Conservation (phyloP, 2,329 filamentous ascomycete genomes). For the Nothopassalora personata region DNA sequence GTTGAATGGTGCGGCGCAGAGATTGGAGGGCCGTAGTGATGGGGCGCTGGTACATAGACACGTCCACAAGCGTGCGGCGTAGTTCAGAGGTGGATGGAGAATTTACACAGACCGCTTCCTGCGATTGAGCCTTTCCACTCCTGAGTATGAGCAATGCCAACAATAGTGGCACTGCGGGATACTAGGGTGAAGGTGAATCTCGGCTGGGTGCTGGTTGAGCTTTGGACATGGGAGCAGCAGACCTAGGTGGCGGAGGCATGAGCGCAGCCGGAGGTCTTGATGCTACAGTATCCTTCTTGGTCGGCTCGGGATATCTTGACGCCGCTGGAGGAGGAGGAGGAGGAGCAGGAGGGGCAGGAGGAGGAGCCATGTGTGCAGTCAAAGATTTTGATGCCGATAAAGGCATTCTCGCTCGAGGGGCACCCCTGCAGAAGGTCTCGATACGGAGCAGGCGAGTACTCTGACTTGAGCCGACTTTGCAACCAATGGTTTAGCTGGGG, state of each 20-base stretch:
- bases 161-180: not conserved
- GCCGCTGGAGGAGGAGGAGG: not conserved
- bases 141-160: not conserved
- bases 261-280: not conserved
- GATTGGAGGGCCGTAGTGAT: too few relatives aligned
- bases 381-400: not conserved
- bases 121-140: too few relatives aligned
- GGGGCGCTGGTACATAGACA: too few relatives aligned
- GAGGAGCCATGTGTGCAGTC: not conserved
- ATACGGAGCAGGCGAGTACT: not conserved
- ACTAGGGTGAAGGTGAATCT: not conserved
- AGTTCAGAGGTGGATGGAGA: too few relatives aligned
- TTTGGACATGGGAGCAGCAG: not conserved
- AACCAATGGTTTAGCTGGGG: not conserved
- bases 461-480: not conserved
- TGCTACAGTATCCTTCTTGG: not conserved
- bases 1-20: too few relatives aligned
- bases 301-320: not conserved
- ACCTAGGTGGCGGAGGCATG: slow-evolving; percentile 10
- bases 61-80: too few relatives aligned
- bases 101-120: too few relatives aligned
- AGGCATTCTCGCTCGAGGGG: not conserved
- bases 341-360: too few relatives aligned
- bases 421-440: not conserved
- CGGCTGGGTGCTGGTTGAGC: not conserved